Base-by-base conservation (phyloP, 495 filamentous ascomycete species). In the Pseudevernia furfuracea region DNA sequence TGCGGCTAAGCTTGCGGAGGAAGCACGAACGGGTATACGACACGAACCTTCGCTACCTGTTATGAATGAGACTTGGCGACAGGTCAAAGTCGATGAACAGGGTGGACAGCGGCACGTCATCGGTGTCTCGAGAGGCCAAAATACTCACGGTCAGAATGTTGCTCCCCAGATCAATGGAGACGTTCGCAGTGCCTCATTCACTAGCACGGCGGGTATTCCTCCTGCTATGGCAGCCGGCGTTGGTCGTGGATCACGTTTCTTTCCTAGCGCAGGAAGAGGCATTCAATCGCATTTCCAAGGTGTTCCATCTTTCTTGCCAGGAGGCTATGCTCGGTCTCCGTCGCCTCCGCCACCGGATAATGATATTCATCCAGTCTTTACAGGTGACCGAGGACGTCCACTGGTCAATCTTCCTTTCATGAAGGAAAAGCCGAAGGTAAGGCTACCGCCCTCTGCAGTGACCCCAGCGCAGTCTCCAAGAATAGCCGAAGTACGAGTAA, bases 311-410 rank as follows among this genome's bases (percentile, higher is more conserved):
- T 68, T 65, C 59, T 37, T 69, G 46, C 30, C 38, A n/a, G 66
- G 65, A n/a, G 66, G 65, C 58, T 67, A 64, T 59, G 62, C 73
- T 57, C 74, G 74, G 59, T 79, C 76, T 55, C 75, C 79, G 44
- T 89, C 88, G 3, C 88, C 89, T 3, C 89, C 89, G 41, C 89
- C 89, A 9, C 88, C 89, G 0, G 89, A 90, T 59, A 58, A 64
- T 53, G 32, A 75, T 46, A 80, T 79, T 28, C 89, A 92, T 69
- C 89, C 89, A 0, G 89, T 84, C 8, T 91, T 86, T 64, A 83
- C 84, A 66, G 85, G 86, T 58, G 83, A 87, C 70, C 78, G 76
- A 5, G 78, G 76, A 38, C 84, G 82, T 34, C 89, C 89, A 2
- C 77, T 85, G 62, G 88, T 93, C 23, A 82, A 86, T 38, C 74